Base-by-base conservation (phyloP, 2,329 filamentous ascomycete species). In the Harringtonia lauricola region DNA sequence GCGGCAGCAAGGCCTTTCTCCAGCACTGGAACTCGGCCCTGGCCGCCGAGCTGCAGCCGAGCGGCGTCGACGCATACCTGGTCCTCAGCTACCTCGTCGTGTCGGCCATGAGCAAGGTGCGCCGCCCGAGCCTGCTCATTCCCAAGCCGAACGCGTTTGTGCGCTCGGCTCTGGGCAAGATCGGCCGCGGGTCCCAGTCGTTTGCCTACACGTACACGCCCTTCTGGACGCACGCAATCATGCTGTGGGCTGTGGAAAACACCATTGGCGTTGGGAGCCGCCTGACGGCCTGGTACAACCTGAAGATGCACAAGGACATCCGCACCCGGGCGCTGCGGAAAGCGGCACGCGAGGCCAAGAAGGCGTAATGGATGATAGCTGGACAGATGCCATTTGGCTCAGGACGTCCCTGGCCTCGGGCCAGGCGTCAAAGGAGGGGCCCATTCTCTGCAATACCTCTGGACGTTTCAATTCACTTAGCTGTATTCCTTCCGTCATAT, bases 31-130 rank as follows among this genome's bases (percentile, higher is more conserved):
- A 85, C 52, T 83, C 80, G 7, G 81, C 92, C 12, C 74, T 98
- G 14, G 85, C 83, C 1, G 76, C 82, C 14, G 92, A 98, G 64
- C 74, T 98, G 26, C 78, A 83, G 50, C 77, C 81, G 2, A 73
- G 85, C 54, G 85, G 86, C 45, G 79, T 98, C 34, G 82, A 87
- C 51, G 88, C 95, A n/a, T 81, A 96, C 63, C 77, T 96, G 39
- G 82, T 94, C 24, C 76, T 96, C 54, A 88, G 84, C 54, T 94
- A 98, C 63, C 78, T 98, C 39, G 86, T 98, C 56, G 94, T 88
- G 5, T 90, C 86, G 1, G 87, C 90, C 57, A 98, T 98, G 92
- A 90, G 84, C 65, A 98, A 98, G 74, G 79, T 98, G 55, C 83
- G 86, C 55, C 83, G 81, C 45, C 70, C 87, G 0, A 90, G 77